These are phyloP conservation scores for Globisporangium rhizosaccharum DNA, from an alignment of 352 stramenopile species.

Conservation along the genomic window DNA sequence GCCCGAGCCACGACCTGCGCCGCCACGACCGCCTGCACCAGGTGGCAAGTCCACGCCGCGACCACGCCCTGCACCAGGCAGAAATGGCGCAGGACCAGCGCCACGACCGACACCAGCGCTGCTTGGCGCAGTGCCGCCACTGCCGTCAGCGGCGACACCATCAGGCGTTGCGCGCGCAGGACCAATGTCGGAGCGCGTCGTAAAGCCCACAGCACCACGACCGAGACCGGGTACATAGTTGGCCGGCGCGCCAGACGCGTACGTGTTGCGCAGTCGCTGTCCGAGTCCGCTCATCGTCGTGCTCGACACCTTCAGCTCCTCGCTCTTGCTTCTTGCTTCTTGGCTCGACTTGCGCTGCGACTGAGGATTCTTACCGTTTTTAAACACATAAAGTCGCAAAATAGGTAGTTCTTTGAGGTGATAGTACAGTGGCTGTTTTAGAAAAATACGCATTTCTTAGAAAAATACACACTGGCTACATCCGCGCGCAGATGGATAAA, in stretches of 20 bases:
- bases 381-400: no score
- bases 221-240: conserved; percentile 96
- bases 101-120: not conserved
- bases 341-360: no score
- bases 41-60: conserved; percentile 37
- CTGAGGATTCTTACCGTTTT: no score
- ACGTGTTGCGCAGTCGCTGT: conserved; percentile 67
- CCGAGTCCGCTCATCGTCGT: conserved; percentile 65
- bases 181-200: conserved; percentile 95
- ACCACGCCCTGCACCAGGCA: conserved; percentile 86
- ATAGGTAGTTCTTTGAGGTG: no score
- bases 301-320: no score
- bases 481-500: no score
- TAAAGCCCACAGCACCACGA: conserved; percentile 95
- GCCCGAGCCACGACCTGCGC: conserved; percentile 64
- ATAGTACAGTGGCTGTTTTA: no score
- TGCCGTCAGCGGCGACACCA: conserved; percentile 33
- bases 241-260: conserved; percentile 86
- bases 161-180: conserved; percentile 59
- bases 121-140: not conserved
- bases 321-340: no score
- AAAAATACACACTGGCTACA: no score
- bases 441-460: no score
- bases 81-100: conserved; percentile 53
- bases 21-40: conserved; percentile 9